These are phyloP conservation scores for Inga oerstediana DNA, from an alignment of 306 rosid species.

Conservation along the genomic window DNA sequence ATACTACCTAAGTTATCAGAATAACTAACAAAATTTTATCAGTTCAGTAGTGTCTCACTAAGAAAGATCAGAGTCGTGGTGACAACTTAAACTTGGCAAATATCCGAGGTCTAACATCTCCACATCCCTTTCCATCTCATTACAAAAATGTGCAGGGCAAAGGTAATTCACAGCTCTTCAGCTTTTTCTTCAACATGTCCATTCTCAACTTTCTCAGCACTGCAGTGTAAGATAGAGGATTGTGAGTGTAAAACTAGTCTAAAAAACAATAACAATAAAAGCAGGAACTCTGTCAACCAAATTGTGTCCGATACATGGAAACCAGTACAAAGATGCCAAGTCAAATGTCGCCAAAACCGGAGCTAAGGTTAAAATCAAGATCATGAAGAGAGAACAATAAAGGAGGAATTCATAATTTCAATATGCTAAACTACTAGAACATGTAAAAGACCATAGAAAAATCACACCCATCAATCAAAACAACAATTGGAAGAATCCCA, in stretches of 20 bases:
- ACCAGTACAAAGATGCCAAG: background rate
- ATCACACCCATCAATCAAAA: background rate
- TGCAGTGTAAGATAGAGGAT: background rate
- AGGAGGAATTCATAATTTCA: background rate
- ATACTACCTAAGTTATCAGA: conserved; percentile 31
- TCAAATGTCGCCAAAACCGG: background rate
- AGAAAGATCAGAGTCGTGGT: conserved; percentile 34
- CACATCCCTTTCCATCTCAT: conserved; percentile 39
- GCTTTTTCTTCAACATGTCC: conserved; percentile 52
- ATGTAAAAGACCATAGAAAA: background rate
- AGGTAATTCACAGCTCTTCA: conserved; percentile 40
- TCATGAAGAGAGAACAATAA: background rate
- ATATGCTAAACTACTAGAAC: background rate
- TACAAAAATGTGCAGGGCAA: conserved; percentile 28
- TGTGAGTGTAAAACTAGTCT: conserved; percentile 1
- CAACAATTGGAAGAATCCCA: background rate
- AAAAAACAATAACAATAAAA: background rate
- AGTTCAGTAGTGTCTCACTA: conserved; percentile 31
- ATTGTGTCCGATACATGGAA: background rate
- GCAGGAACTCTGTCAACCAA: background rate
- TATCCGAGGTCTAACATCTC: conserved; percentile 6
- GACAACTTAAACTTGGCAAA: conserved; percentile 39
- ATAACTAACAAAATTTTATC: conserved; percentile 52
- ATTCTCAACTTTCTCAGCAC: conserved; percentile 41
- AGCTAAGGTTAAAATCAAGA: background rate